Evolutionary conservation across 2,329 filamentous ascomycete species (phyloP), one percentile per base, ranked within the genome.

Genomic region (Hirsutella thompsonii): DNA sequence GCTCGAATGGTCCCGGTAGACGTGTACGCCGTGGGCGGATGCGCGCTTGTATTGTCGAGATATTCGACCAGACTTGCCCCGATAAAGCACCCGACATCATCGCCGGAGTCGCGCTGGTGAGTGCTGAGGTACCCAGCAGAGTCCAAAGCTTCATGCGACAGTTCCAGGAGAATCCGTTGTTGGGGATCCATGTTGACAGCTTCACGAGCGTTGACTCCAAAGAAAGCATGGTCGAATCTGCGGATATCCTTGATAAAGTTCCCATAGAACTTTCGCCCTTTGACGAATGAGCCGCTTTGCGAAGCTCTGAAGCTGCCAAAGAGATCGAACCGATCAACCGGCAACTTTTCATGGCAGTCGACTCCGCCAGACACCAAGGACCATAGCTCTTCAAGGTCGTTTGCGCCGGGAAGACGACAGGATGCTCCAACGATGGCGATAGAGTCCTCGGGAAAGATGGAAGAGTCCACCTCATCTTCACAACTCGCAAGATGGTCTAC

Each of bases 131-230:
- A 40, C 4, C 54, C 53, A 2, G 45, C 44, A 0, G 43, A 40
- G 8, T 56, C 53, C 6, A 54, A 16, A 2, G 52, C 51, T 36
- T 66, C 61, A 33, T 61, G 63, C 2, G 59, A 53, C 0, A 53
- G 52, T 37, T 64, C 59, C 1, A 62, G 47, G 5, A 56, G 41
- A 2, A 55, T 29, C 0, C 58, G 52, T 20, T 60, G 58, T 42
- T 60, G 56, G 2, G 58, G 58, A 39, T 61, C 59, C 42, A 61
- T 54, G 2, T 51, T 46, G 3, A 48, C 46, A 1, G 53, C 56
- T 39, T 61, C 58, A 1, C 42, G 42, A 1, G 51, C 42, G 8
- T 35, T 49, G 35, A 57, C 49, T 20, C 44, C 44, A 45, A 61
- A 62, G 40, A 59, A 59, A 1, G 39, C 16, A 8, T 45, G 35